Percentiles rank a stretch among this genome's conserved stretches.
Evolutionary conservation across 2,329 filamentous ascomycete species (phyloP).

Genomic region (Raffaelea albimanens): DNA sequence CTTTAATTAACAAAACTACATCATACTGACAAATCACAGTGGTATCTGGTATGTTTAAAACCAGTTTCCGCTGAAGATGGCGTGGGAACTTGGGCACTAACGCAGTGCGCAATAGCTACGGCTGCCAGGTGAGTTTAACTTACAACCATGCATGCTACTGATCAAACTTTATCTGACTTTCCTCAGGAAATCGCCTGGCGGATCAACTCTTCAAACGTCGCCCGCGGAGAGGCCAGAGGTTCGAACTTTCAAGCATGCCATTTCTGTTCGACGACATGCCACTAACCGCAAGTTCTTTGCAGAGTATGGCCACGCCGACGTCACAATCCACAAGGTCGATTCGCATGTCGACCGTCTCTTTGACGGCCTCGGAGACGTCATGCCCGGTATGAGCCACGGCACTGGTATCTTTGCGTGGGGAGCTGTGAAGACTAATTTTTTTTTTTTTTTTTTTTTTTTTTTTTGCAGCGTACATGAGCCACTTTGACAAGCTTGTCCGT

Average conservation of each 20-base stretch:
- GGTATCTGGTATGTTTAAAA: neutral
- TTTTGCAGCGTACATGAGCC: constrained; percentile 64
- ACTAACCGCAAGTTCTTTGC: neutral
- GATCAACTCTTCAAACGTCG: constrained; percentile 44
- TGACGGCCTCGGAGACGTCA: constrained; percentile 58
- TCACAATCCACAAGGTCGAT: constrained; percentile 50
- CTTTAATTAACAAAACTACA: neutral
- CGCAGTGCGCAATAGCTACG: constrained; percentile 22
- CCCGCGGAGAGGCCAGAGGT: constrained; percentile 50
- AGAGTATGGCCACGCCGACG: constrained; percentile 62
- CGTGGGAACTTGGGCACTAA: neutral
- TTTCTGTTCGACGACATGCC: neutral
- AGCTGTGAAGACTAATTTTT: neutral
- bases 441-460: constrained; percentile 1
- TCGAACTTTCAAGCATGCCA: neutral
- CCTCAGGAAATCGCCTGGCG: constrained; percentile 11
- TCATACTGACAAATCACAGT: neutral
- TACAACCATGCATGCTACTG: neutral
- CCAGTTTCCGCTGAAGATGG: neutral
- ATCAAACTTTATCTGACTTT: neutral
- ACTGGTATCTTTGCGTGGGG: no score
- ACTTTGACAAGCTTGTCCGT: constrained; percentile 37
- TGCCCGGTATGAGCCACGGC: no score
- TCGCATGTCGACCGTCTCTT: constrained; percentile 71
- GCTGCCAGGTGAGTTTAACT: constrained; percentile 46